Evolutionary conservation across 2,329 filamentous ascomycete species (phyloP), one percentile per base, ranked within the genome.

Genomic region (Ceratocystis smalleyi): DNA sequence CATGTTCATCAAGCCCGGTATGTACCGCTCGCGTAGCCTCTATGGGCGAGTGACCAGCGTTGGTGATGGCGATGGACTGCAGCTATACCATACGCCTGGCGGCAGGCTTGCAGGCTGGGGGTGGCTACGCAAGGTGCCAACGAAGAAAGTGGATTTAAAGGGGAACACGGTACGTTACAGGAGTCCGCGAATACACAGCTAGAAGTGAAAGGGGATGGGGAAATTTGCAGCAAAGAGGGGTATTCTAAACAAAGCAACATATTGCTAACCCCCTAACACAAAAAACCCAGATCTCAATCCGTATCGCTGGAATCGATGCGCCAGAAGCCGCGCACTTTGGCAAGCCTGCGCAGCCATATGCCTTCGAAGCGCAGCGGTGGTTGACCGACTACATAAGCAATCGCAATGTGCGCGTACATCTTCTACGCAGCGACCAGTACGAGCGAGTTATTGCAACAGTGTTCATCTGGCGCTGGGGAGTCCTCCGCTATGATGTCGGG

Each of bases 1-100:
- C 43, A 79, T 82, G 27, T 81, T 91, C 72, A 87, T 99, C 69
- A 83, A 84, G 59, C 87, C 89, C 1, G 77, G 79, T 10, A 87
- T 86, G 71, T 92, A 92, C 72, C 83, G 88, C 57, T 84, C 79
- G 67, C 81, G 88, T 69, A 91, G 83, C 69, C 72, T 99, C 51
- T 87, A 92, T 69, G 94, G 94, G 15, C 82, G 82, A 67, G 94
- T 97, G 51, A 96, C 92, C 12, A 91, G 88, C 69, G 94, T 99
- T 27, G 94, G 95, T 51, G 94, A 99, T 79, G 95, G 91, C 3
- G 94, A 99, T 74, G 92, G 92, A 72, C 96, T 99, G 73, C 87
- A 94, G 69, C 74, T 99, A 59, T 99, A 87, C 73, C 94, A 99
- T 74, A 97, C 91, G 0, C 94, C 94, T 0, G 92, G 92, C n/a